Evolutionary conservation across 2,329 filamentous ascomycete species (phyloP).

Genomic region (Bretziella fagacearum): DNA sequence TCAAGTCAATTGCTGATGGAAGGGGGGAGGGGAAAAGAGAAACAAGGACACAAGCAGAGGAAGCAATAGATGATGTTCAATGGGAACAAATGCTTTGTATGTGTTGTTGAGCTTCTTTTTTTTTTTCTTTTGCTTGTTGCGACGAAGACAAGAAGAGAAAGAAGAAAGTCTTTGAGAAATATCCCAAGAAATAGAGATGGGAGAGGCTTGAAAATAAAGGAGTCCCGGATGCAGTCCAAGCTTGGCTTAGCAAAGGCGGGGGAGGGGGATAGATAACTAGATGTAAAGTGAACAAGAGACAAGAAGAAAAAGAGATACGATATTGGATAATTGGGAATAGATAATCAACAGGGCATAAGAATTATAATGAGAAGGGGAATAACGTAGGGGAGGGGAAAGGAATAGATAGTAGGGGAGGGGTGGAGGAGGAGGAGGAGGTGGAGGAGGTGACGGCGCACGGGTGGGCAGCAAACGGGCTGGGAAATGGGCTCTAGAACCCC

Average conservation of each 20-base stretch:
- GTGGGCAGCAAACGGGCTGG: neutral
- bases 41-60: constrained; percentile 10
- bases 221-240: neutral
- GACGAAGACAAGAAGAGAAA: neutral
- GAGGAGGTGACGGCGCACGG: neutral
- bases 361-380: too few species aligned
- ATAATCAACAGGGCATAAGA: too few species aligned
- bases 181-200: neutral
- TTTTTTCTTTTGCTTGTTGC: neutral
- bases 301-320: neutral
- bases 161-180: neutral
- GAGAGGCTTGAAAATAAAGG: neutral
- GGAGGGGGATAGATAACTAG: neutral
- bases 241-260: neutral
- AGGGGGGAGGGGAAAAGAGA: constrained; percentile 9
- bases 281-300: too few species aligned
- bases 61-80: neutral
- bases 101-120: neutral
- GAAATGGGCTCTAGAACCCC: neutral
- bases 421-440: neutral
- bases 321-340: neutral
- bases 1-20: constrained; percentile 2
- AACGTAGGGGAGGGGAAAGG: neutral
- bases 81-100: neutral
- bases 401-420: neutral